Evolutionary conservation across 352 stramenopile genomes (phyloP).

Genomic region (Globisporangium viniferum): DNA sequence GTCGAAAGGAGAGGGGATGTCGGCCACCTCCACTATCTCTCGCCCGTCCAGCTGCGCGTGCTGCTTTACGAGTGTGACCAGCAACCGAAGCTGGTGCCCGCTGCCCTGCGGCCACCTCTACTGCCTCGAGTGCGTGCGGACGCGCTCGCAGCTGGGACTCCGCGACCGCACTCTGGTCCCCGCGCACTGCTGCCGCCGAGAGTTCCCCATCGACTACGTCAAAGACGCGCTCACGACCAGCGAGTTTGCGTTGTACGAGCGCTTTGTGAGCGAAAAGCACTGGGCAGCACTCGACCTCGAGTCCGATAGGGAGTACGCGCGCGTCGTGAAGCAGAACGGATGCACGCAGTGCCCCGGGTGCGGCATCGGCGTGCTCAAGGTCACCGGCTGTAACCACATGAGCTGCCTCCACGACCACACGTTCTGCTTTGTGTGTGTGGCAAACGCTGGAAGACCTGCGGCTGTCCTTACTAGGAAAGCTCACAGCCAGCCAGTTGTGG

Average conservation of each 20-base stretch:
- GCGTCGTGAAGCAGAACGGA: constrained; percentile 24
- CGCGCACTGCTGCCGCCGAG: constrained; percentile 7
- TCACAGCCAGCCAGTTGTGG: too few relatives aligned
- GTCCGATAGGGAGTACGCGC: constrained; percentile 60
- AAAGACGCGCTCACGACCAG: not conserved
- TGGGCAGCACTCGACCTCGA: constrained; percentile 29
- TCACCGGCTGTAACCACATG: constrained; percentile 52
- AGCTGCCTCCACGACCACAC: constrained; percentile 48
- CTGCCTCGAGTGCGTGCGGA: constrained; percentile 49
- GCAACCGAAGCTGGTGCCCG: not conserved
- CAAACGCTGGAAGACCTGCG: constrained; percentile 20
- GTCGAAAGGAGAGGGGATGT: not conserved
- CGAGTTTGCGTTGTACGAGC: constrained; percentile 10
- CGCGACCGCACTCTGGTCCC: constrained; percentile 36
- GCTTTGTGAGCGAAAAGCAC: constrained; percentile 12
- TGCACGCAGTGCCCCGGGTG: constrained; percentile 63
- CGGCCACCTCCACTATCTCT: not conserved
- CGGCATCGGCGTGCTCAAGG: constrained; percentile 53
- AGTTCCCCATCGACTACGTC: constrained; percentile 14
- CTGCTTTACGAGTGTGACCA: not conserved
- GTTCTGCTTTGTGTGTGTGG: constrained; percentile 57
- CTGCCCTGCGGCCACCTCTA: constrained; percentile 40
- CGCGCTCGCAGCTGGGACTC: constrained; percentile 52
- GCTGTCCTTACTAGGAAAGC: not conserved
- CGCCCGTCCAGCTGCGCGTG: not conserved